These are phyloP conservation scores for Schwanniomyces polymorphus DNA, from an alignment of 805 yeast genomes.

Conservation along the genomic window DNA sequence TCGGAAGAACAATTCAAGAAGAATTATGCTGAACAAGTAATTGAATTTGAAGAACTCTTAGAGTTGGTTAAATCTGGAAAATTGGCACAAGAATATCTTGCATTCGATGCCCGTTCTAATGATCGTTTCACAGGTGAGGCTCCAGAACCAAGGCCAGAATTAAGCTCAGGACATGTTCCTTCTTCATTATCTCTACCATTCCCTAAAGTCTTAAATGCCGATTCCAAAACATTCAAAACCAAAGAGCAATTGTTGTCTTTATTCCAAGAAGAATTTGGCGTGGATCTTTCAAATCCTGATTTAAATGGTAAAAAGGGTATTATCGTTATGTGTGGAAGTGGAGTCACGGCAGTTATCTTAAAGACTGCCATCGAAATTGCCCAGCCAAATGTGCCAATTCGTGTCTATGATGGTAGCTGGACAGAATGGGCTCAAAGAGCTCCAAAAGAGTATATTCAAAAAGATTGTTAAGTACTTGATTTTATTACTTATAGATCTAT, in stretches of 20 bases:
- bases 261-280: constrained; percentile 36
- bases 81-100: constrained; percentile 46
- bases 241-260: constrained; percentile 45
- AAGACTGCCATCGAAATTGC: constrained; percentile 60
- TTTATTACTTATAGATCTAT: neutral
- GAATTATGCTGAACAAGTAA: constrained; percentile 46
- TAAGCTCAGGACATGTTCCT: constrained; percentile 88
- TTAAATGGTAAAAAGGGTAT: constrained; percentile 56
- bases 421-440: constrained; percentile 83
- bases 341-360: constrained; percentile 90
- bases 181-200: constrained; percentile 80
- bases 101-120: constrained; percentile 80
- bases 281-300: constrained; percentile 27
- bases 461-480: constrained; percentile 12
- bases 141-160: constrained; percentile 88
- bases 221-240: constrained; percentile 47
- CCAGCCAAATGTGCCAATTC: constrained; percentile 34
- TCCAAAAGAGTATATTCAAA: constrained; percentile 52
- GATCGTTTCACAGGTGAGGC: constrained; percentile 76
- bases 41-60: constrained; percentile 65
- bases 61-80: constrained; percentile 53
- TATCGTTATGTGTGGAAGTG: constrained; percentile 92
- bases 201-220: constrained; percentile 50
- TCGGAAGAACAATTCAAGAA: constrained; percentile 29
- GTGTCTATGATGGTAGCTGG: constrained; percentile 80